Percentiles rank a stretch among this genome's conserved stretches.
Evolutionary conservation across 352 stramenopile species (phyloP).

Genomic region (Phytophthora nicotianae): DNA sequence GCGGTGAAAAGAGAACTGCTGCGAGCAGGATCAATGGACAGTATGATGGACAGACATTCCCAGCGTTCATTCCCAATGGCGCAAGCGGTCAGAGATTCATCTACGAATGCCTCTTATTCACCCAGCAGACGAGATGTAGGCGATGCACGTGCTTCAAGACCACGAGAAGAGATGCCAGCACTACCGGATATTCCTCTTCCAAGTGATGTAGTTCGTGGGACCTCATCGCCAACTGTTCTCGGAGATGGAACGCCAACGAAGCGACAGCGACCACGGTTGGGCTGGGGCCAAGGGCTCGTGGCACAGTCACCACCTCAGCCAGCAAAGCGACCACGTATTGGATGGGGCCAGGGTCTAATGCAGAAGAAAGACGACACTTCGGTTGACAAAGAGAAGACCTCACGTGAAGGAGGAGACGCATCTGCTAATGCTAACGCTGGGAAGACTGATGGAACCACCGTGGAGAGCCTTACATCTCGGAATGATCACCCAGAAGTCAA

Average conservation of each 20-base stretch:
- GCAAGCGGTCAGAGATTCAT: conserved; percentile 24
- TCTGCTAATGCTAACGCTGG: conserved; percentile 7
- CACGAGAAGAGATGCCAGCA: conserved; percentile 59
- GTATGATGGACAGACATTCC: conserved; percentile 21
- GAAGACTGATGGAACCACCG: conserved; percentile 11
- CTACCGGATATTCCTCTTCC: conserved; percentile 73
- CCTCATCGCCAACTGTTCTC: conserved; percentile 19
- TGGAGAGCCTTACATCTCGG: neutral
- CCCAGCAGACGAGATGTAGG: conserved; percentile 18
- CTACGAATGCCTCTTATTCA: conserved; percentile 21
- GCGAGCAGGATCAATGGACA: conserved; percentile 32
- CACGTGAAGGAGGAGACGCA: conserved; percentile 10
- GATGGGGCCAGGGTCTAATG: conserved; percentile 82
- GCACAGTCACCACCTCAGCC: conserved; percentile 61
- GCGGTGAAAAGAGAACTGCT: conserved; percentile 29
- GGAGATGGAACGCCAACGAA: conserved; percentile 50
- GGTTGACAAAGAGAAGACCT: conserved; percentile 15
- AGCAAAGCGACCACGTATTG: conserved; percentile 78
- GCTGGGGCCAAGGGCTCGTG: conserved; percentile 86
- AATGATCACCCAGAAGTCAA: conserved; percentile 1
- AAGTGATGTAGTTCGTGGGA: conserved; percentile 16
- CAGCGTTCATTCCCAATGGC: conserved; percentile 8
- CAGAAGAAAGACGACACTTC: conserved; percentile 35
- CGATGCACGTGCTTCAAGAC: conserved; percentile 2
- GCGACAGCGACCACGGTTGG: conserved; percentile 68